Evolutionary conservation across 2,329 filamentous ascomycete species (phyloP).

Genomic region (Cytospora leucostoma): DNA sequence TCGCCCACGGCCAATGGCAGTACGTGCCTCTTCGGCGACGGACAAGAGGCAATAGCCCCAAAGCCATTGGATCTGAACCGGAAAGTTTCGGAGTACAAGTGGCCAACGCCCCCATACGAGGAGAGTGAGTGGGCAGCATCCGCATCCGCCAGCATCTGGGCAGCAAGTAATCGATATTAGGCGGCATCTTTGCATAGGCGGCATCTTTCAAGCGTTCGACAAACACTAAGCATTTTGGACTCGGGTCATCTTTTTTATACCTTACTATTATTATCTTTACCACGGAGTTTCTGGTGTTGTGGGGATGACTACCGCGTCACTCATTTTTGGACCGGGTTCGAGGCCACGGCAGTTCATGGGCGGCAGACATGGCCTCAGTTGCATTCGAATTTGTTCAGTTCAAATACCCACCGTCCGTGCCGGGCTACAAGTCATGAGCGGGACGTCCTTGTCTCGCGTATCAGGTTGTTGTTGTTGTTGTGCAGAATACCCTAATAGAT

Average conservation of each 20-base stretch:
- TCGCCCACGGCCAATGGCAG: slow-evolving; percentile 83
- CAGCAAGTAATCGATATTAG: slow-evolving; percentile 66
- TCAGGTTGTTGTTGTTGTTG: slow-evolving; percentile 25
- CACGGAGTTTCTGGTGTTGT: slow-evolving; percentile 27
- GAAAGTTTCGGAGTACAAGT: slow-evolving; percentile 65
- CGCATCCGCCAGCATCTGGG: slow-evolving; percentile 79
- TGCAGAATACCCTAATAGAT: slow-evolving; percentile 30
- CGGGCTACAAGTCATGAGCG: slow-evolving; percentile 6
- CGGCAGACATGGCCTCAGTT: slow-evolving; percentile 20
- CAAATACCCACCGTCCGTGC: slow-evolving; percentile 15
- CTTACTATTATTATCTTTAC: not conserved
- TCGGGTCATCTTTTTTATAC: slow-evolving; percentile 22
- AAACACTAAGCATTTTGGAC: slow-evolving; percentile 21
- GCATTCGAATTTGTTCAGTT: slow-evolving; percentile 27
- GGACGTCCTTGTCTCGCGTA: slow-evolving; percentile 20
- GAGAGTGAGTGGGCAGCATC: slow-evolving; percentile 89
- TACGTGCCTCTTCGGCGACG: slow-evolving; percentile 70
- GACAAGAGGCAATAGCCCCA: slow-evolving; percentile 61
- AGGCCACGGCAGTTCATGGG: slow-evolving; percentile 21
- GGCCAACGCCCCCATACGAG: slow-evolving; percentile 94
- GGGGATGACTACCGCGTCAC: slow-evolving; percentile 19
- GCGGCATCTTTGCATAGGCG: slow-evolving; percentile 28
- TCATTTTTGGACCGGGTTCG: slow-evolving; percentile 15
- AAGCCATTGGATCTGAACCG: slow-evolving; percentile 72
- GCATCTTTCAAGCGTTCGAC: slow-evolving; percentile 11